Evolutionary conservation across 1,139 yeast genomes (phyloP).

Genomic region (Magnusiomyces fungicola): DNA sequence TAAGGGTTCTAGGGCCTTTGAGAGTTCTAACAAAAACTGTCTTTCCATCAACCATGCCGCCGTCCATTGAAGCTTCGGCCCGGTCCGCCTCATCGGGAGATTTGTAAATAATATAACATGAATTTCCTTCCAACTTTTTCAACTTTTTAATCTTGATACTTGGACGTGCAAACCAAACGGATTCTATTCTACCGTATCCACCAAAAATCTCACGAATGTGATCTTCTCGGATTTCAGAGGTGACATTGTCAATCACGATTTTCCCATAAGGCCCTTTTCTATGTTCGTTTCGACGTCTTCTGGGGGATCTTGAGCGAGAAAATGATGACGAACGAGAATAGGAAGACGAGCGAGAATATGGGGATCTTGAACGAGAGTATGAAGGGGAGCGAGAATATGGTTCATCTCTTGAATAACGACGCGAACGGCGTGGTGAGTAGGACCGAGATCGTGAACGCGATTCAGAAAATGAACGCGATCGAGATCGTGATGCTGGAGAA

Average conservation of each 20-base stretch:
- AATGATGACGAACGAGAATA: constrained; percentile 17
- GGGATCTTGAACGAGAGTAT: constrained; percentile 8
- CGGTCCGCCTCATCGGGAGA: constrained; percentile 22
- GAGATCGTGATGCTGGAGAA: constrained; percentile 3
- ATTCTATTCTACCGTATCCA: constrained; percentile 22
- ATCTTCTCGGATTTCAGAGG: constrained; percentile 16
- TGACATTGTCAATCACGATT: constrained; percentile 21
- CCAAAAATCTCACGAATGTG: constrained; percentile 27
- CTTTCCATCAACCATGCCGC: constrained; percentile 24
- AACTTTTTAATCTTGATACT: constrained; percentile 1
- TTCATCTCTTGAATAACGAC: constrained; percentile 5
- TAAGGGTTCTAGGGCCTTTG: constrained; percentile 13
- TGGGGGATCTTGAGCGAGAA: constrained; percentile 12
- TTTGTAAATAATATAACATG: constrained; percentile 19
- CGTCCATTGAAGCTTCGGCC: constrained; percentile 23
- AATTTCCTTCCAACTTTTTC: constrained; percentile 6
- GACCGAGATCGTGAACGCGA: background rate
- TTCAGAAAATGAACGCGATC: constrained; percentile 6
- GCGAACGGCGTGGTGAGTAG: constrained; percentile 1
- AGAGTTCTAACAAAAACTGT: constrained; percentile 18
- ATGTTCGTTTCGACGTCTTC: constrained; percentile 1
- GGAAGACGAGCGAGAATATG: constrained; percentile 3
- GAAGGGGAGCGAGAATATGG: constrained; percentile 9
- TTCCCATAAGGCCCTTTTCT: constrained; percentile 11
- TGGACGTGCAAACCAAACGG: constrained; percentile 18